Conservation (phyloP, 352 stramenopile species). For the Globisporangium sylvaticum region DNA sequence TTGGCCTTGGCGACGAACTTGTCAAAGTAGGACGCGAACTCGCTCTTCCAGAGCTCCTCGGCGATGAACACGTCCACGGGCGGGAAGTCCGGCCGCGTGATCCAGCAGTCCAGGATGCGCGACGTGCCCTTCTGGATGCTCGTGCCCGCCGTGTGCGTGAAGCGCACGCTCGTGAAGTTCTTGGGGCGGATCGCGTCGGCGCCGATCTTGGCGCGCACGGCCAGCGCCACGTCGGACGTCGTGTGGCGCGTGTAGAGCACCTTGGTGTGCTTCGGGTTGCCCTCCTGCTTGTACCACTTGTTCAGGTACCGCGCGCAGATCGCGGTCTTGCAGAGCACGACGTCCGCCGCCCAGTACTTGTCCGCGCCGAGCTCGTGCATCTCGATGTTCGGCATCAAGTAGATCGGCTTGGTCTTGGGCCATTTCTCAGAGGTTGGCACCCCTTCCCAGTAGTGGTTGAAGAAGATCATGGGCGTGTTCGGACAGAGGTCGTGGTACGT, state of each 20-base stretch:
- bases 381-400: slow-evolving; percentile 50
- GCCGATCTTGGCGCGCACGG: slow-evolving; percentile 19
- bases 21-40: slow-evolving; percentile 23
- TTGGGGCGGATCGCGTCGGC: slow-evolving; percentile 18
- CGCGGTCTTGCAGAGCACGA: slow-evolving; percentile 53
- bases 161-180: slow-evolving; percentile 36
- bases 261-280: slow-evolving; percentile 21
- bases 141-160: slow-evolving; percentile 43
- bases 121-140: slow-evolving; percentile 43
- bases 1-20: slow-evolving; percentile 20
- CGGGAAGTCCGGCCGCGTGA: slow-evolving; percentile 27
- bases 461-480: slow-evolving; percentile 44
- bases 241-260: slow-evolving; percentile 58
- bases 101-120: slow-evolving; percentile 41
- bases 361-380: slow-evolving; percentile 46
- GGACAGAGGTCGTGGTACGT: slow-evolving; percentile 58
- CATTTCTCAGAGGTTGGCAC: slow-evolving; percentile 23
- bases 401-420: slow-evolving; percentile 36
- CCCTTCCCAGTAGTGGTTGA: slow-evolving; percentile 57
- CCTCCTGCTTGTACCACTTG: slow-evolving; percentile 49
- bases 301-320: slow-evolving; percentile 38
- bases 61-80: slow-evolving; percentile 32
- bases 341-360: slow-evolving; percentile 41
- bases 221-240: slow-evolving; percentile 38
- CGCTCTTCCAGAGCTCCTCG: slow-evolving; percentile 28